Evolutionary conservation across 1,284 basidiomycete species (phyloP).

Genomic region (Schizopora paradoxa): DNA sequence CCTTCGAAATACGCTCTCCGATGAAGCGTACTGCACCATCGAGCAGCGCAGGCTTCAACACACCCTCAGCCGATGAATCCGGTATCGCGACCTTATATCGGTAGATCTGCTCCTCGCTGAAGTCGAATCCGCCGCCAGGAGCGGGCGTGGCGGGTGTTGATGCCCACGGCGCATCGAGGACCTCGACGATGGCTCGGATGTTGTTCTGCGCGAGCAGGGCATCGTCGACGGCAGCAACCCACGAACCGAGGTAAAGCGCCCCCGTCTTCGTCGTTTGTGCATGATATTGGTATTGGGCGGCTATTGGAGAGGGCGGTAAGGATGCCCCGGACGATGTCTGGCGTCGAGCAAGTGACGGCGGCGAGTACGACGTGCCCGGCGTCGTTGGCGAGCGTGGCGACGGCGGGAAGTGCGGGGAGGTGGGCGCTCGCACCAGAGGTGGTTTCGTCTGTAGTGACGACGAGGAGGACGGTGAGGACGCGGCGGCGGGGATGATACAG

Average conservation of each 20-base stretch:
- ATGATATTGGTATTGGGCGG: neutral
- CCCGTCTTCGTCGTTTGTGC: slow-evolving; percentile 23
- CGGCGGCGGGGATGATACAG: slow-evolving; percentile 47
- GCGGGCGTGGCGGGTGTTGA: slow-evolving; percentile 8
- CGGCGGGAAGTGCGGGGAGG: slow-evolving; percentile 12
- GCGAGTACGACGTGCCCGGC: neutral
- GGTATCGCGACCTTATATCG: slow-evolving; percentile 62
- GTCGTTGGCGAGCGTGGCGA: neutral
- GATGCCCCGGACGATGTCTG: slow-evolving; percentile 31
- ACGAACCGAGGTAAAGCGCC: slow-evolving; percentile 33
- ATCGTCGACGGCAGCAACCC: slow-evolving; percentile 14
- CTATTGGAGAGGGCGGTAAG: slow-evolving; percentile 2
- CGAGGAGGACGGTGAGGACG: too few relatives aligned
- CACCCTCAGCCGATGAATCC: slow-evolving; percentile 47
- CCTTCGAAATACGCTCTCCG: slow-evolving; percentile 40
- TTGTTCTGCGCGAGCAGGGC: slow-evolving; percentile 20
- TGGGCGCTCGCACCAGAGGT: slow-evolving; percentile 9
- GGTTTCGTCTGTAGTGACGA: too few relatives aligned
- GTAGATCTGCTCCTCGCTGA: slow-evolving; percentile 51
- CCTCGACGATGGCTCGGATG: slow-evolving; percentile 58
- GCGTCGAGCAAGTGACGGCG: slow-evolving; percentile 26
- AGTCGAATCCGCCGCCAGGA: slow-evolving; percentile 44
- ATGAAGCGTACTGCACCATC: slow-evolving; percentile 54
- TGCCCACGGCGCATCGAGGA: slow-evolving; percentile 62
- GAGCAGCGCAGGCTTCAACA: slow-evolving; percentile 45